A percentile compares a stretch with the other conserved stretches of the same genome.
Evolutionary conservation across 2,329 filamentous ascomycete genomes (phyloP).

Genomic region (Shiraia sp.): DNA sequence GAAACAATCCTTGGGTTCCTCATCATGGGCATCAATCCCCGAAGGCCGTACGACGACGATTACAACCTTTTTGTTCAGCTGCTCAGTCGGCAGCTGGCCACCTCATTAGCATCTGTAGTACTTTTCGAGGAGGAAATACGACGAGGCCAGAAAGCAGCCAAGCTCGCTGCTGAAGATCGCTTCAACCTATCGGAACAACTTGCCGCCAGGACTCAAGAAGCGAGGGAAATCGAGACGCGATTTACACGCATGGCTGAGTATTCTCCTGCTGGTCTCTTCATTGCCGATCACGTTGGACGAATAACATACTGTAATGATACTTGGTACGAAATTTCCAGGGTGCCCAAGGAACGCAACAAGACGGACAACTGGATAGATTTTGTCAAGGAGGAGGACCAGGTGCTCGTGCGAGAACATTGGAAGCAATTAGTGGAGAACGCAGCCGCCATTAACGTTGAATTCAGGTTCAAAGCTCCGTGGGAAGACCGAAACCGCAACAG

Average conservation of each 20-base stretch:
- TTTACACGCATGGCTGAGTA: conserved; percentile 86
- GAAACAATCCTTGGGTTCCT: conserved; percentile 78
- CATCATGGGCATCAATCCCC: conserved; percentile 76
- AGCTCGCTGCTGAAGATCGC: conserved; percentile 73
- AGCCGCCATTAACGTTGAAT: conserved; percentile 69
- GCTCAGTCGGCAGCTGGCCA: conserved; percentile 74
- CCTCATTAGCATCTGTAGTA: conserved; percentile 79
- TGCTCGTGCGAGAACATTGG: conserved; percentile 65
- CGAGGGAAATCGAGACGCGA: conserved; percentile 68
- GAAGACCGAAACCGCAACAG: conserved; percentile 59
- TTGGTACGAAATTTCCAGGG: conserved; percentile 70
- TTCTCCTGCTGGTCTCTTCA: conserved; percentile 82
- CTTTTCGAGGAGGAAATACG: conserved; percentile 83
- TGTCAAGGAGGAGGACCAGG: conserved; percentile 68
- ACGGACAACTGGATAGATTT: conserved; percentile 73
- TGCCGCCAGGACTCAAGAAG: conserved; percentile 62
- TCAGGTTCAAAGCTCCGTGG: conserved; percentile 73
- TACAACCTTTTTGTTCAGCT: conserved; percentile 78
- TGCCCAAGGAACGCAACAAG: conserved; percentile 61
- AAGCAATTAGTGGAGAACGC: conserved; percentile 63
- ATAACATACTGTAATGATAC: conserved; percentile 84
- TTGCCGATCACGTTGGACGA: conserved; percentile 70
- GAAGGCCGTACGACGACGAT: conserved; percentile 78
- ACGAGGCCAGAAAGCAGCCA: conserved; percentile 72
- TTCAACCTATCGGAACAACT: conserved; percentile 78